phyloP scores from a whole-genome alignment of 2,329 filamentous ascomycete species.

The Fusarium scirpi region DNA sequence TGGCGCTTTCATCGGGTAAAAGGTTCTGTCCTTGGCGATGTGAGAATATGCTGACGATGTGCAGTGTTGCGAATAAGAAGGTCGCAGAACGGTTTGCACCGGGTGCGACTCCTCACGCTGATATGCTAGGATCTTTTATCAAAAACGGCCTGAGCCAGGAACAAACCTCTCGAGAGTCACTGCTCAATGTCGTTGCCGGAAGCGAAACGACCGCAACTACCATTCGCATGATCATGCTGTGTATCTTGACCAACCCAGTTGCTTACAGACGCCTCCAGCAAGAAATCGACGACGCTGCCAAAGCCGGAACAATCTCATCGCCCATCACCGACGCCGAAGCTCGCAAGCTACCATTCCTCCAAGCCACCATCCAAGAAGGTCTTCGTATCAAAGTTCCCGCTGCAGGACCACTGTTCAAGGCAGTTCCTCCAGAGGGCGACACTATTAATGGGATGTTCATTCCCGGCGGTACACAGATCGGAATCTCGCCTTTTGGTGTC shows the following conservation, averaged over 20 bases:
- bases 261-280: constrained; percentile 60
- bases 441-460: constrained; percentile 54
- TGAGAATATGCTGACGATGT: constrained; percentile 43
- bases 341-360: constrained; percentile 59
- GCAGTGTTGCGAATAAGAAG: constrained; percentile 30
- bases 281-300: constrained; percentile 63
- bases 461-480: constrained; percentile 50
- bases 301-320: constrained; percentile 45
- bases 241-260: constrained; percentile 62
- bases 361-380: constrained; percentile 63
- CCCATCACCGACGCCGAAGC: constrained; percentile 51
- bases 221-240: constrained; percentile 62
- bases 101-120: constrained; percentile 23
- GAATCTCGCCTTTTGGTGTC: constrained; percentile 49
- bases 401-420: constrained; percentile 52
- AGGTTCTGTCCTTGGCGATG: not conserved
- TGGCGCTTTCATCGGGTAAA: constrained; percentile 19
- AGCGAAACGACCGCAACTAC: constrained; percentile 54
- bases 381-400: constrained; percentile 61
- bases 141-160: constrained; percentile 53
- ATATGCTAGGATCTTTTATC: constrained; percentile 59
- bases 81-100: constrained; percentile 6
- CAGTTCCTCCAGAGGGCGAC: constrained; percentile 47
- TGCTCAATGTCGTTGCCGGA: constrained; percentile 53
- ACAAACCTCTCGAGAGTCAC: constrained; percentile 49